A percentile compares a stretch with the other conserved stretches of the same genome.
These are phyloP conservation scores for Elsinoe australis DNA, from an alignment of 2,329 filamentous ascomycete genomes.

Conservation along the genomic window DNA sequence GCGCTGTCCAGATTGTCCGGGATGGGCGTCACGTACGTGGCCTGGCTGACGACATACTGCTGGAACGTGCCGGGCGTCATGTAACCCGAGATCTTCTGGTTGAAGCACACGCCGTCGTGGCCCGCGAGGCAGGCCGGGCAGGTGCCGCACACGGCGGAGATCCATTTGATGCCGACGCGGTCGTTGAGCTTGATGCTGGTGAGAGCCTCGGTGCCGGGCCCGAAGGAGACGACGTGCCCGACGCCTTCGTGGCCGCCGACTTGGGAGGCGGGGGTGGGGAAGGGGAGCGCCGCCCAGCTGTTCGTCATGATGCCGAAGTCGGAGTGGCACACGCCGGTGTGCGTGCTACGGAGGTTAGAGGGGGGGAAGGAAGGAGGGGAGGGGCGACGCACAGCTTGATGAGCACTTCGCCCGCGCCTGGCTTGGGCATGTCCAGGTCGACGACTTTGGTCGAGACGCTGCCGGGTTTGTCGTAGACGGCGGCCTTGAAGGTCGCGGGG, in stretches of 20 bases:
- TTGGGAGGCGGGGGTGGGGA: slow-evolving; percentile 53
- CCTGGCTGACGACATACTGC: slow-evolving; percentile 54
- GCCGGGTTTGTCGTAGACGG: slow-evolving; percentile 58
- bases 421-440: slow-evolving; percentile 57
- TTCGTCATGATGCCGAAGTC: slow-evolving; percentile 51
- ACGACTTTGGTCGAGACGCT: slow-evolving; percentile 57
- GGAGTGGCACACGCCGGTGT: slow-evolving; percentile 55
- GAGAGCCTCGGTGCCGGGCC: slow-evolving; percentile 49
- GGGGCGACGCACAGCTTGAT: slow-evolving; percentile 47
- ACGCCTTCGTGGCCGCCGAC: slow-evolving; percentile 65
- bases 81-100: slow-evolving; percentile 56
- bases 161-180: slow-evolving; percentile 64
- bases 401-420: slow-evolving; percentile 54
- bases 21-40: slow-evolving; percentile 63
- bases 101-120: slow-evolving; percentile 49
- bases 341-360: background rate
- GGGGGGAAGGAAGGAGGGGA: slow-evolving; percentile 19
- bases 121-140: slow-evolving; percentile 49
- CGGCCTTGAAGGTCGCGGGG: slow-evolving; percentile 55
- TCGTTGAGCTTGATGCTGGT: slow-evolving; percentile 56
- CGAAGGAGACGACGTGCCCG: slow-evolving; percentile 56
- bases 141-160: slow-evolving; percentile 50
- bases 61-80: slow-evolving; percentile 66
- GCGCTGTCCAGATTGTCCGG: slow-evolving; percentile 54
- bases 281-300: slow-evolving; percentile 49